These are phyloP conservation scores for Penicillium sp. DNA, from an alignment of 2,329 filamentous ascomycete genomes.

Conservation along the genomic window DNA sequence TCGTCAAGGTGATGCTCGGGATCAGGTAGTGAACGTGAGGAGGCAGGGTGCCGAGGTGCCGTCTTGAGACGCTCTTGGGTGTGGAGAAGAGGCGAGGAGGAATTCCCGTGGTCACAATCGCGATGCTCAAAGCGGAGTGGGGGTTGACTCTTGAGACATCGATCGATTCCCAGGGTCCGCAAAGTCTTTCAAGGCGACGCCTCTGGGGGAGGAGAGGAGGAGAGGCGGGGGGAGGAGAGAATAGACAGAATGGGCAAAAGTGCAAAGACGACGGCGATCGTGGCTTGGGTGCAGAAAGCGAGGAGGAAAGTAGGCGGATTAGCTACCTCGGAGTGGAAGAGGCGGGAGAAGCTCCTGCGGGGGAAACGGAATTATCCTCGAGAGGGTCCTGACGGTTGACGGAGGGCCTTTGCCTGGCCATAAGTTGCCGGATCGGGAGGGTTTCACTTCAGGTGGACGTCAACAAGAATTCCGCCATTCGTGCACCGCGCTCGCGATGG, in stretches of 20 bases:
- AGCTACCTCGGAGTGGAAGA: slow-evolving; percentile 35
- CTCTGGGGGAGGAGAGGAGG: not conserved
- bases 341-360: slow-evolving; percentile 26
- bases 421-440: slow-evolving; percentile 36
- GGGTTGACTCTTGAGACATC: no score
- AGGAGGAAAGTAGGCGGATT: slow-evolving; percentile 17
- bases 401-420: slow-evolving; percentile 44
- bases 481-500: slow-evolving; percentile 20
- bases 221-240: not conserved
- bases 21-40: no score
- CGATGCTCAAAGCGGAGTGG: not conserved
- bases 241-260: not conserved
- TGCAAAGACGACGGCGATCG: not conserved
- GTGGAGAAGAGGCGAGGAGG: not conserved
- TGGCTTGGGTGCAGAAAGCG: slow-evolving; percentile 1
- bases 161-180: no score
- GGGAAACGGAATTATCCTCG: slow-evolving; percentile 35
- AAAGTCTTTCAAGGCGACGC: no score
- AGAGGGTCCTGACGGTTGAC: slow-evolving; percentile 40
- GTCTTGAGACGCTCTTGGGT: not conserved
- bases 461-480: slow-evolving; percentile 39
- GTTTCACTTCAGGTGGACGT: slow-evolving; percentile 26
- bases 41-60: no score
- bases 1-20: no score
- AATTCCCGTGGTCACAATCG: slow-evolving; percentile 1